These are phyloP conservation scores for Leishmania martiniquensis DNA, from an alignment of 208 protist species.

Conservation along the genomic window DNA sequence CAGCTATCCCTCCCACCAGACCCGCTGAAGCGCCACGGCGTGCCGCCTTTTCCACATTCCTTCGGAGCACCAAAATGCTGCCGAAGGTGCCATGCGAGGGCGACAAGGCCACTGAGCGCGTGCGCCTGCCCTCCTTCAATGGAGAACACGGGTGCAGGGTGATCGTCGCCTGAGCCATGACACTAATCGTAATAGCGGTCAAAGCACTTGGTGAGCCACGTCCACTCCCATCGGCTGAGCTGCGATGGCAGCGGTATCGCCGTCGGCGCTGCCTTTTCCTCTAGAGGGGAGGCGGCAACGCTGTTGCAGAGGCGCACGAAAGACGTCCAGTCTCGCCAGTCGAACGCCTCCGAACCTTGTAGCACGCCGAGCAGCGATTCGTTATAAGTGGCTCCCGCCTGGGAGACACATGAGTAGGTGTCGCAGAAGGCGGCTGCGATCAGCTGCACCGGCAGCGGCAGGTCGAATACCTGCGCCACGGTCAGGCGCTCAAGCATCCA, in stretches of 20 bases:
- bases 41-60: too few species aligned
- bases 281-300: background rate
- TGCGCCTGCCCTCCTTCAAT: background rate
- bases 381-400: background rate
- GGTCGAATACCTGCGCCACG: conserved; percentile 55
- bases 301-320: conserved; percentile 26
- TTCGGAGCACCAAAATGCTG: too few species aligned
- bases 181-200: conserved; percentile 27
- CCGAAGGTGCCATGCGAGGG: too few species aligned
- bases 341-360: background rate
- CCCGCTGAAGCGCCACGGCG: too few species aligned
- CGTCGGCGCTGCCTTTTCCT: background rate
- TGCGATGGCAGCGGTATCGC: conserved; percentile 7
- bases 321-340: conserved; percentile 24
- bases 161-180: too few species aligned
- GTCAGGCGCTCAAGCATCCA: conserved; percentile 57
- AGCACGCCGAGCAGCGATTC: background rate
- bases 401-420: background rate
- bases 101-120: background rate
- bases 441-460: conserved; percentile 57
- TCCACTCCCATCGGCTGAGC: conserved; percentile 35
- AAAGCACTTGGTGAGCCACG: conserved; percentile 39
- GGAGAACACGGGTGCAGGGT: too few species aligned
- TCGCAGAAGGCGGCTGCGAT: conserved; percentile 11
- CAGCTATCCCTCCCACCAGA: too few species aligned